Conservation (phyloP, 306 rosid species). For the Sesbania bispinosa region DNA sequence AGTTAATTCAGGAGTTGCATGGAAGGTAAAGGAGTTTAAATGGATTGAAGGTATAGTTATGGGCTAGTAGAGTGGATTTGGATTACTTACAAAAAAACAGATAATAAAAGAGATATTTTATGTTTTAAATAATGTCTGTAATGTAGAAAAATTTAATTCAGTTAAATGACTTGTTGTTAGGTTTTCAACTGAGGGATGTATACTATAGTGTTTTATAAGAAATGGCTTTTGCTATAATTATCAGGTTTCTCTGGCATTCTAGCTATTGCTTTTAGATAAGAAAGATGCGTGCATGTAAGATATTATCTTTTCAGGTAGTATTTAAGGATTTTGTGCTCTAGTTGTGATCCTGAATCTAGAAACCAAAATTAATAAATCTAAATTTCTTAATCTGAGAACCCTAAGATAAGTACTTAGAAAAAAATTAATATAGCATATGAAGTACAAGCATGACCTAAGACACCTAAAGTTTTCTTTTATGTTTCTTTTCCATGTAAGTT, state of each 20-base stretch:
- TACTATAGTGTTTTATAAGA: too few species aligned
- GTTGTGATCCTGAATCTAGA: conserved; percentile 17
- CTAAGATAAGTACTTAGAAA: background rate
- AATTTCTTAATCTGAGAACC: conserved; percentile 5
- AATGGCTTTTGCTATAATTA: background rate
- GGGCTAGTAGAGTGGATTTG: conserved; percentile 23
- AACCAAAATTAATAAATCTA: conserved; percentile 2
- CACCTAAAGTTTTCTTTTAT: background rate
- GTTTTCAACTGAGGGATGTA: conserved; percentile 4
- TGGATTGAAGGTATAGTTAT: background rate
- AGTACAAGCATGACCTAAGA: conserved; percentile 13
- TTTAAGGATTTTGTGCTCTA: conserved; percentile 14
- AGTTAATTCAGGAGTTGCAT: background rate
- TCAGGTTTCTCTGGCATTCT: conserved; percentile 15
- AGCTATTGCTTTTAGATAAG: background rate
- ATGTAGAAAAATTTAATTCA: background rate
- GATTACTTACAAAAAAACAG: background rate
- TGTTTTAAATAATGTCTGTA: background rate
- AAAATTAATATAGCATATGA: background rate
- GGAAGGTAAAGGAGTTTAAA: conserved; percentile 11
- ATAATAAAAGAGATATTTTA: background rate
- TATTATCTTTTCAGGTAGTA: background rate
- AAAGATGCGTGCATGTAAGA: conserved; percentile 1
- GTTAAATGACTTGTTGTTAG: background rate
- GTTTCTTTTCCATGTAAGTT: conserved; percentile 4